Evolutionary conservation across 441 rosid species (phyloP).

Genomic region (Manihot esculenta): DNA sequence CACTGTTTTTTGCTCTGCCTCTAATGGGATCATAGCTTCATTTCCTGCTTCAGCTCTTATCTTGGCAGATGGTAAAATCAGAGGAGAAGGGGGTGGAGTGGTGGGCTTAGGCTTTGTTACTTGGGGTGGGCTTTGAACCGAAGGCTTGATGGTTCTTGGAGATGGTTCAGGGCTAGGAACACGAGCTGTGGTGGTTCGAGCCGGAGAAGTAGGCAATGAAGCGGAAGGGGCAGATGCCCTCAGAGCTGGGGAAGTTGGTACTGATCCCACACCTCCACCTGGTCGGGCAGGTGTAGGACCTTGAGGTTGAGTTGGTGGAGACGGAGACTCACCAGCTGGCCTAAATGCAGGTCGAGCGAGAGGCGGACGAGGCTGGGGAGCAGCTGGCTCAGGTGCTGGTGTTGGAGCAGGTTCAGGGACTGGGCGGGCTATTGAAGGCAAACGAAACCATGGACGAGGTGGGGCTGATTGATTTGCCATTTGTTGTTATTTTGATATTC

Average conservation of each 20-base stretch:
- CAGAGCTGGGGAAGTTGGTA: conserved; percentile 29
- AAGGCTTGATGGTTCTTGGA: conserved; percentile 31
- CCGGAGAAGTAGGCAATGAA: conserved; percentile 37
- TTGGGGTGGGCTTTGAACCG: conserved; percentile 38
- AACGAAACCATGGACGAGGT: conserved; percentile 58
- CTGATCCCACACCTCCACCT: conserved; percentile 16
- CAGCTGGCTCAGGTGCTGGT: conserved; percentile 26
- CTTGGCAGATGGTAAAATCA: conserved; percentile 64
- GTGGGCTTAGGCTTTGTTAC: conserved; percentile 37
- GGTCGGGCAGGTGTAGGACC: conserved; percentile 21
- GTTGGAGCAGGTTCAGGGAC: conserved; percentile 20
- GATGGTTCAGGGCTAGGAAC: conserved; percentile 30
- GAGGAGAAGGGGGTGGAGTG: conserved; percentile 67
- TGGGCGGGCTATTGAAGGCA: conserved; percentile 43
- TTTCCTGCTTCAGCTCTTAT: conserved; percentile 35
- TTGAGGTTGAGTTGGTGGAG: conserved; percentile 34
- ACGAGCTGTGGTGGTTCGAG: conserved; percentile 6
- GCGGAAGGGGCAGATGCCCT: conserved; percentile 23
- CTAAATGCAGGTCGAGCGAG: conserved; percentile 29
- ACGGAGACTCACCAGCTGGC: conserved; percentile 23
- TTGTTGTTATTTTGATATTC: not conserved
- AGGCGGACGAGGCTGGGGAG: conserved; percentile 30
- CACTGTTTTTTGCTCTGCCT: conserved; percentile 63
- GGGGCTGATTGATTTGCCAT: conserved; percentile 43
- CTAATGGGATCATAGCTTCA: conserved; percentile 44